These are phyloP conservation scores for Colletotrichum australisinense DNA, from an alignment of 2,329 filamentous ascomycete species.

Conservation along the genomic window DNA sequence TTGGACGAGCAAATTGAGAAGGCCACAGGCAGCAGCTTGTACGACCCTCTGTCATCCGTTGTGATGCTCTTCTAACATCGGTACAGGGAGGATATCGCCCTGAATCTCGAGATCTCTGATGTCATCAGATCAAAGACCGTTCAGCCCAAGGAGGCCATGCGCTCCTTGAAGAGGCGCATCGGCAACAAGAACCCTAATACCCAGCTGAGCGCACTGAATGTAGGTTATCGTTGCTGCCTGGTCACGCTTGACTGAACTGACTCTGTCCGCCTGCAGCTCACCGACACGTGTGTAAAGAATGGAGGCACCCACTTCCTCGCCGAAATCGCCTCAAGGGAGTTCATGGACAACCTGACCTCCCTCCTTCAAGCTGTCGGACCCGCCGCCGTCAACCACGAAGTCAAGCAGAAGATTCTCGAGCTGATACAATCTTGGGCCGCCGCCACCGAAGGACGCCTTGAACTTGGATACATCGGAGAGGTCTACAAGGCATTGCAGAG, in stretches of 20 bases:
- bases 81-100: conserved; percentile 89
- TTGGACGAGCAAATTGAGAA: conserved; percentile 97
- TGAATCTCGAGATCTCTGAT: conserved; percentile 98
- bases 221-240: conserved; percentile 52
- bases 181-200: conserved; percentile 98
- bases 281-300: conserved; percentile 99
- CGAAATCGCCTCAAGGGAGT: conserved; percentile 96
- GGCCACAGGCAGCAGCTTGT: conserved; percentile 95
- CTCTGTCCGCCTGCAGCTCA: conserved; percentile 71
- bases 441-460: conserved; percentile 86
- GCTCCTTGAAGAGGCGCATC: conserved; percentile 91
- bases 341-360: conserved; percentile 96
- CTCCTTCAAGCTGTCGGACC: conserved; percentile 83
- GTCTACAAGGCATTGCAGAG: conserved; percentile 85
- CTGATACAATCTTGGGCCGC: conserved; percentile 94
- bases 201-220: conserved; percentile 93
- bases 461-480: conserved; percentile 87
- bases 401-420: conserved; percentile 91
- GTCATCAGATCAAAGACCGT: conserved; percentile 97
- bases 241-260: conserved; percentile 38
- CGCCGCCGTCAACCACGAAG: conserved; percentile 83
- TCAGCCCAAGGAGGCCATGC: conserved; percentile 97
- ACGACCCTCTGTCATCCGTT: conserved; percentile 48
- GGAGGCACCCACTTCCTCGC: conserved; percentile 93
- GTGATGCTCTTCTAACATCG: conserved; percentile 38